These are phyloP conservation scores for Trichoderma sp. DNA, from an alignment of 2,329 filamentous ascomycete species.

Conservation along the genomic window DNA sequence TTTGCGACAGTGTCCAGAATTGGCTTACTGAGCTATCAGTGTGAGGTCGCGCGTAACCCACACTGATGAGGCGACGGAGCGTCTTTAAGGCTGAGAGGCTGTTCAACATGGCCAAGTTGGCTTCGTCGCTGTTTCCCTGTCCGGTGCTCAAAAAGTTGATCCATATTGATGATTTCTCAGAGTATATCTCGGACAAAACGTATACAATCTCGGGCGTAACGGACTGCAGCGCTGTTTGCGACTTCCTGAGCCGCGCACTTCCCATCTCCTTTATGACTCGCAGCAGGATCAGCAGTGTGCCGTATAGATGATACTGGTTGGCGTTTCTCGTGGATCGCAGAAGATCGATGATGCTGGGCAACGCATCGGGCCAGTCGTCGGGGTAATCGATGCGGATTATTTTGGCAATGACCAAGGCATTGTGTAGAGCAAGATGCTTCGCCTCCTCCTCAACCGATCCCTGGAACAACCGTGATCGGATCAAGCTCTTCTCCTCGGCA, in stretches of 20 bases:
- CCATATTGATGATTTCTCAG: conserved; percentile 73
- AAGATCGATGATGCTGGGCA: conserved; percentile 64
- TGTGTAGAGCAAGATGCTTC: conserved; percentile 77
- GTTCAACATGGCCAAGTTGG: conserved; percentile 70
- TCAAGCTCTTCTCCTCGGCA: conserved; percentile 73
- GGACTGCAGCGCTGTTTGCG: conserved; percentile 75
- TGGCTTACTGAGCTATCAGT: conserved; percentile 74
- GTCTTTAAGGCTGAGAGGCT: conserved; percentile 80
- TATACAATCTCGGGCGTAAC: conserved; percentile 84
- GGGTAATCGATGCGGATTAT: conserved; percentile 90
- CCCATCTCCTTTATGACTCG: conserved; percentile 90
- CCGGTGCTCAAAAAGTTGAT: conserved; percentile 61
- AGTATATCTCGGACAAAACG: conserved; percentile 77
- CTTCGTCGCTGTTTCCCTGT: conserved; percentile 61
- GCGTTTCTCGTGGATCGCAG: conserved; percentile 59
- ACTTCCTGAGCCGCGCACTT: conserved; percentile 74
- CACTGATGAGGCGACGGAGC: conserved; percentile 75
- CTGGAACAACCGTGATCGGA: conserved; percentile 75
- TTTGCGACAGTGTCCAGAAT: conserved; percentile 79
- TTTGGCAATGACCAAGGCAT: conserved; percentile 85
- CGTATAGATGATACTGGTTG: conserved; percentile 68
- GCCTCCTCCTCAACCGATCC: conserved; percentile 79
- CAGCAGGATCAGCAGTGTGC: conserved; percentile 76
- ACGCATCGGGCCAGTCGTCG: conserved; percentile 73
- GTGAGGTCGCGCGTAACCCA: conserved; percentile 83